Conservation (phyloP, 208 protist genomes). For the Porcisia hertigi region DNA sequence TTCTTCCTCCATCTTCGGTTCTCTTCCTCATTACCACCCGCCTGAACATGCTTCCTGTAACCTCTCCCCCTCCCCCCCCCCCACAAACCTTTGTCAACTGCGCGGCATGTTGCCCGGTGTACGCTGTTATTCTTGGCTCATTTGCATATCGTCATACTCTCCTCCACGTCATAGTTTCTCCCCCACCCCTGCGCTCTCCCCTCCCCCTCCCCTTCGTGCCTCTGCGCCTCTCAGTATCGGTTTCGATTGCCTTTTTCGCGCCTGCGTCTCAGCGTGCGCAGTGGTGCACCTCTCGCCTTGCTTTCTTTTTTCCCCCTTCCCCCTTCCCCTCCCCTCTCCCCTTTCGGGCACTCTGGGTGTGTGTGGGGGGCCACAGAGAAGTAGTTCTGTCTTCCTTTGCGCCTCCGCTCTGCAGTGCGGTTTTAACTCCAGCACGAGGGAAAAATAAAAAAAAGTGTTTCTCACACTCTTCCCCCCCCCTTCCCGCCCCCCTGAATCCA, state of each 20-base stretch:
- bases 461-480: neutral
- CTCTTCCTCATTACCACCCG: neutral
- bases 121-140: no score
- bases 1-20: neutral
- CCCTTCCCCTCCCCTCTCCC: no score
- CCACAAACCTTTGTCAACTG: neutral
- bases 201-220: neutral
- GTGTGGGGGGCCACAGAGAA: no score
- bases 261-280: no score
- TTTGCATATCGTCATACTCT: no score
- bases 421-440: neutral
- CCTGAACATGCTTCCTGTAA: neutral
- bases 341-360: no score
- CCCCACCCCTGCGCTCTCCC: neutral
- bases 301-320: no score
- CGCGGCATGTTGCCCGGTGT: no score
- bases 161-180: no score
- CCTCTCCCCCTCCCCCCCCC: neutral
- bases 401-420: neutral
- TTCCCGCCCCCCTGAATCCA: neutral
- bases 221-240: neutral
- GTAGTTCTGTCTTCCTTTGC: no score
- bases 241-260: no score
- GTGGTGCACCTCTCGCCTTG: neutral
- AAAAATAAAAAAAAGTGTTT: neutral